Evolutionary conservation across 257 asterid genomes (phyloP), one percentile per base, ranked within the genome.

Genomic region (Gynochthodes officinalis): DNA sequence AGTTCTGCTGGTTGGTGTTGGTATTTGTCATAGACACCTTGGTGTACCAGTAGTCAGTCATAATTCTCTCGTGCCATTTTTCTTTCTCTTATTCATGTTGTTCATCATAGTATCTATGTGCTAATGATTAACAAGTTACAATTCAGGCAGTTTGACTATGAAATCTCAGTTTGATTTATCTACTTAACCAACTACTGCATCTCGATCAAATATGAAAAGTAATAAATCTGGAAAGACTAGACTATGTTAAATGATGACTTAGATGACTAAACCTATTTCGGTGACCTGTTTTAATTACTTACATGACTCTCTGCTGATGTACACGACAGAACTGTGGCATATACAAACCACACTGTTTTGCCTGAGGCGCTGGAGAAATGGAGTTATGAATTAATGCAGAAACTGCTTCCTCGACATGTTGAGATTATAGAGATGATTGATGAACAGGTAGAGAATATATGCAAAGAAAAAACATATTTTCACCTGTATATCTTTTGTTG

Each of bases 281-380:
- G 5, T 30, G 25, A 32, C 70, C 30, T 52, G 49, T 32, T 71
- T 43, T 69, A 68, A 73, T 48, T n/a, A 67, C 70, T 76, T 74
- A 76, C 61, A 71, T 73, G 74, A 81, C 52, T 77, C 44, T 55
- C 69, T 18, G 77, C 71, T 71, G 70, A 30, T 80, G 44, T 80
- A 69, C 57, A 70, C 78, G 58, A 61, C 90, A 91, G 97, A 83
- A 87, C 97, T 71, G 94, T 91, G 81, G 97, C 97, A 19, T 91
- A 91, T 80, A 91, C 97, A 25, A 91, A 91, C 79, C 97, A 89
- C 79, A 91, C 97, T 64, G 97, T 91, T 81, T 78, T 91, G 76
- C 97, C 97, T 18, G 97, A 91, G 86, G 97, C 97, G 55, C 81
- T 91, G 78, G 97, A 91, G 85, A 91, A 91, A 82, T 91, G 97